Percentiles rank a stretch among this genome's conserved stretches.
Evolutionary conservation across 192 early-diverging fungal genomes (phyloP).

Genomic region (Mortierella alpina): DNA sequence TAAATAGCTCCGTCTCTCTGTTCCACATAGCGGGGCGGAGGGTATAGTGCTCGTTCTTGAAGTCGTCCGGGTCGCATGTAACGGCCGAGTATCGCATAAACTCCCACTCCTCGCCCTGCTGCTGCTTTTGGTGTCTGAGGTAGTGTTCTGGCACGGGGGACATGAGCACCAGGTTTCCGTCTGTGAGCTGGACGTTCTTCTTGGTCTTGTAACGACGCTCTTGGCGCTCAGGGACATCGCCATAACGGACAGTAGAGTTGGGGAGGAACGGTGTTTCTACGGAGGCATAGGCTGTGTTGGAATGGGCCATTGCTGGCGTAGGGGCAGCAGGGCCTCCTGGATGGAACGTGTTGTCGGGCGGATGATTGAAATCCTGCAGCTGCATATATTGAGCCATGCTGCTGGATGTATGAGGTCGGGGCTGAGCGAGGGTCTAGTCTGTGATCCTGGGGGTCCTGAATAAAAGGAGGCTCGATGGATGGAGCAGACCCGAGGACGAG

Average conservation of each 20-base stretch:
- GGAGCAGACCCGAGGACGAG: not conserved
- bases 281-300: not conserved
- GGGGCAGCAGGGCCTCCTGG: not conserved
- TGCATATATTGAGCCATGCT: constrained; percentile 45
- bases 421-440: no score
- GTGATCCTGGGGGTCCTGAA: no score
- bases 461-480: not conserved
- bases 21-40: constrained; percentile 67
- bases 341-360: not conserved
- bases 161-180: constrained; percentile 78
- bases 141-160: constrained; percentile 72
- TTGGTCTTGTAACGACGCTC: constrained; percentile 63
- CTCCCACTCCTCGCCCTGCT: constrained; percentile 72
- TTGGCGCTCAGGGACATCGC: constrained; percentile 57
- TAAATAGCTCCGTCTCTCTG: constrained; percentile 71
- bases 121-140: constrained; percentile 61
- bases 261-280: constrained; percentile 32
- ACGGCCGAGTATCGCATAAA: constrained; percentile 80
- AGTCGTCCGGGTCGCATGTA: constrained; percentile 76
- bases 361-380: constrained; percentile 35
- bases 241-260: constrained; percentile 29
- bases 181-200: constrained; percentile 65
- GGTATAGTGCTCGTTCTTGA: constrained; percentile 66
- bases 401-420: not conserved
- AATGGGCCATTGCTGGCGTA: not conserved